Evolutionary conservation across 2,329 filamentous ascomycete species (phyloP).

Genomic region (Tolypocladium amazonense): DNA sequence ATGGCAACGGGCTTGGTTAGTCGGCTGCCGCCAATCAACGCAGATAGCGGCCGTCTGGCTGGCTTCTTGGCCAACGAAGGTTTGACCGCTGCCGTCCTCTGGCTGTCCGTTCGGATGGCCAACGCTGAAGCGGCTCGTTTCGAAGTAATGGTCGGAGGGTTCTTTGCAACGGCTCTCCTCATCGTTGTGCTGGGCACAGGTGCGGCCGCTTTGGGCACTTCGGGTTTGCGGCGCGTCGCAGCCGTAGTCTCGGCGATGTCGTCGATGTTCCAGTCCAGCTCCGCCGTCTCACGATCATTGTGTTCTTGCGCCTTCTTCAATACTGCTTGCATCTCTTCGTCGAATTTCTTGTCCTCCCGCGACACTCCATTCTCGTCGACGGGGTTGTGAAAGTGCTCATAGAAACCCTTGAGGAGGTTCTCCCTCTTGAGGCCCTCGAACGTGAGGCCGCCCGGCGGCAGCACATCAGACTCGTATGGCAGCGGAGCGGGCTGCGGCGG

Average conservation of each 20-base stretch:
- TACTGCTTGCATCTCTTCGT: conserved; percentile 38
- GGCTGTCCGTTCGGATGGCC: conserved; percentile 13
- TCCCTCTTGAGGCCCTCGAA: conserved; percentile 47
- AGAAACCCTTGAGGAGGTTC: conserved; percentile 52
- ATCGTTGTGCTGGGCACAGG: not conserved
- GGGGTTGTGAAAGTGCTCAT: conserved; percentile 48
- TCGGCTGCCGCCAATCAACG: conserved; percentile 18
- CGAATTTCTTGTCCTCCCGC: conserved; percentile 48
- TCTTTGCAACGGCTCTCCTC: conserved; percentile 7
- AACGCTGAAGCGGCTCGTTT: conserved; percentile 44
- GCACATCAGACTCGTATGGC: conserved; percentile 59
- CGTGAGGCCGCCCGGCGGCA: conserved; percentile 45
- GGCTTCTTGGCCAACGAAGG: not conserved
- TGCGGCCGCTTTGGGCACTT: not conserved
- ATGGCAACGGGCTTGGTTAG: conserved; percentile 27
- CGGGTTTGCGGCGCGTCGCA: not conserved
- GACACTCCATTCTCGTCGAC: conserved; percentile 59
- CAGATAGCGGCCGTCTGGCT: conserved; percentile 16
- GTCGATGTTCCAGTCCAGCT: conserved; percentile 48
- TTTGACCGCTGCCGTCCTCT: not conserved
- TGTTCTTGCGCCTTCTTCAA: conserved; percentile 52
- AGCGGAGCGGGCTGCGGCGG: conserved; percentile 61
- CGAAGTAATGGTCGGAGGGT: conserved; percentile 25
- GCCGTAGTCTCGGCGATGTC: conserved; percentile 38
- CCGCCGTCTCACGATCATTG: conserved; percentile 56